A percentile compares a stretch with the other conserved stretches of the same genome.
Conservation (phyloP, 257 asterid species). For the Orobanche coerulescens region DNA sequence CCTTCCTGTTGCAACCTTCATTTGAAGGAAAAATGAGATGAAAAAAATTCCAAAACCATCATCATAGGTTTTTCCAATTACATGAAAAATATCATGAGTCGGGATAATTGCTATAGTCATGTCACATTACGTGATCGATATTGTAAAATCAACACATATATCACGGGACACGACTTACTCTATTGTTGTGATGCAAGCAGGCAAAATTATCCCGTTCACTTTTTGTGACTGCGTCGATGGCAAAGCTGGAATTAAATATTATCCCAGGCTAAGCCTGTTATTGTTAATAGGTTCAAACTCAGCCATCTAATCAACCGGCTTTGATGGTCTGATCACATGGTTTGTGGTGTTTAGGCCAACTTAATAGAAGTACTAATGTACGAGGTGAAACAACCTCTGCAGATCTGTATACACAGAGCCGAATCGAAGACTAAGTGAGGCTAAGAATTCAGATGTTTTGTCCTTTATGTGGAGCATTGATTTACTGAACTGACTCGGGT, state of each 20-base stretch:
- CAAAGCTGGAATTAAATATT: conserved; percentile 8
- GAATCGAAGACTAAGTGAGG: conserved; percentile 1
- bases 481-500: not conserved
- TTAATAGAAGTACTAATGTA: not conserved
- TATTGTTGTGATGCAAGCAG: too few species aligned
- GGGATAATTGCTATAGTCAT: too few species aligned
- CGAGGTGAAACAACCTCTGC: not conserved
- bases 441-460: not conserved
- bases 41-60: too few species aligned
- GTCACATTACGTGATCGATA: too few species aligned
- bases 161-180: too few species aligned
- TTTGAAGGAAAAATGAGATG: too few species aligned
- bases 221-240: not conserved
- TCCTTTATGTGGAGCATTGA: not conserved
- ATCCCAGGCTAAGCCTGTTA: not conserved
- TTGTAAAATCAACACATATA: too few species aligned
- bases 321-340: conserved; percentile 4
- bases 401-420: not conserved
- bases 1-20: too few species aligned
- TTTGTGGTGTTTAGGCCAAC: not conserved
- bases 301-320: not conserved
- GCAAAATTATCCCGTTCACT: not conserved
- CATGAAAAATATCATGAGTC: too few species aligned
- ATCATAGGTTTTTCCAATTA: too few species aligned
- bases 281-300: conserved; percentile 1